Evolutionary conservation across 2,329 filamentous ascomycete genomes (phyloP), one percentile per base, ranked within the genome.

Genomic region (Ophiostoma perfectum): DNA sequence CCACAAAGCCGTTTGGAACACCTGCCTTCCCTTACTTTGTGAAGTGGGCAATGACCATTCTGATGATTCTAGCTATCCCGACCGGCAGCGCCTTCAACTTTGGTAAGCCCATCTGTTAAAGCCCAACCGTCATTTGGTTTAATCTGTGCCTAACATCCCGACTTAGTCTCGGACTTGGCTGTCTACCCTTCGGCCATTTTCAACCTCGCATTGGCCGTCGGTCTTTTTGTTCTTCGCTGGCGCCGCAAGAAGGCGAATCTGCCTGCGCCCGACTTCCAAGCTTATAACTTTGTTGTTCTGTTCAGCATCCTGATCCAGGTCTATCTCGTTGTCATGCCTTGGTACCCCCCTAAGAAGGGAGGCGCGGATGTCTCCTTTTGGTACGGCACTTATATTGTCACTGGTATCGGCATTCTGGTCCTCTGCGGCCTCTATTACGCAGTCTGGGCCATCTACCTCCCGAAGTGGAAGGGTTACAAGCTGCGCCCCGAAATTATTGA

Each of bases 331-430:
- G 81, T 87, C 16, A 90, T 90, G 81, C 89, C 89, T 0, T 92
- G 89, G 89, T 89, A 87, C 72, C 89, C 89, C 1, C 90, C 89
- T 0, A 79, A 80, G 0, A 82, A 79, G 0, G 89, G 89, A 45
- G 85, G 83, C 0, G 89, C 88, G 0, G 85, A 88, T 68, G 88
- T 91, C 1, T 88, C 84, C 67, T 92, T 92, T 76, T 92, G 86
- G 85, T 92, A 91, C 71, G 88, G 82, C 1, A 91, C 88, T 0
- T 91, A 91, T 72, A 83, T 84, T 27, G 84, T 87, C 0, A 83
- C 86, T 0, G 88, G 89, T 0, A 82, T 91, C 69, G 87, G 76
- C 80, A 85, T 84, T 42, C 44, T 63, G 16, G 4, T 18, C 14
- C 41, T n/a, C 66, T 55, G 27, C 16, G 62, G 62, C 7, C 41